Conservation (phyloP, 78 protist species). For the Dictyostelium purpureum region DNA sequence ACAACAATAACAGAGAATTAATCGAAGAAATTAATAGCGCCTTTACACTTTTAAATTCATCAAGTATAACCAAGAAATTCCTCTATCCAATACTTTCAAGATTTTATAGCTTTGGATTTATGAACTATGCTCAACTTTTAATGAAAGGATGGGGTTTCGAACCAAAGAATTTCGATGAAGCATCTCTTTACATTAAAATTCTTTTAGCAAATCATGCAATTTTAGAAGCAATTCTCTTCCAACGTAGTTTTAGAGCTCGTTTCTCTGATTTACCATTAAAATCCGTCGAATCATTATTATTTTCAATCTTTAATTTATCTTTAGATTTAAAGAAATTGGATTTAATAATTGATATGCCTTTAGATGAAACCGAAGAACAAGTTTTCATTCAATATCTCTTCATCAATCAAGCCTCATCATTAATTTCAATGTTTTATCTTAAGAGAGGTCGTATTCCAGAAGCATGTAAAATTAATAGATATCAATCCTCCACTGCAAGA, state of each 20-base stretch:
- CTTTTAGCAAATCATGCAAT: slow-evolving; percentile 27
- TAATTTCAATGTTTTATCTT: not conserved
- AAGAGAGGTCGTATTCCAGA: slow-evolving; percentile 45
- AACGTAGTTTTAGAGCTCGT: slow-evolving; percentile 16
- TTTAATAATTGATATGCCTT: not conserved
- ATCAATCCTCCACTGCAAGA: not conserved
- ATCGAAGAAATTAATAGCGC: not conserved
- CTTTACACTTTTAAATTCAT: slow-evolving; percentile 8
- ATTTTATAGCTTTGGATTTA: slow-evolving; percentile 1
- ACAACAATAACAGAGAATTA: not conserved
- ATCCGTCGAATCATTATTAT: not conserved
- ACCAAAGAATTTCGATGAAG: slow-evolving; percentile 24
- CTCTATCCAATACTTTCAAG: slow-evolving; percentile 7
- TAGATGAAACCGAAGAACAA: slow-evolving; percentile 27
- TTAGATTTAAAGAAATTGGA: not conserved
- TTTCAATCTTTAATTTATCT: not conserved
- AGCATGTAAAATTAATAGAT: not conserved
- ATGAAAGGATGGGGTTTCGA: slow-evolving; percentile 34
- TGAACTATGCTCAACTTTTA: slow-evolving; percentile 9
- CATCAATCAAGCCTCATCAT: not conserved
- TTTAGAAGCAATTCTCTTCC: slow-evolving; percentile 27
- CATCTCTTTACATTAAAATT: not conserved
- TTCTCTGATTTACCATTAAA: not conserved
- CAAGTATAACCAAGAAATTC: slow-evolving; percentile 38
- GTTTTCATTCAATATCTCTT: slow-evolving; percentile 7